A percentile compares a stretch with the other conserved stretches of the same genome.
Evolutionary conservation across 208 protist species (phyloP).

Genomic region (Acanthamoeba triangularis): DNA sequence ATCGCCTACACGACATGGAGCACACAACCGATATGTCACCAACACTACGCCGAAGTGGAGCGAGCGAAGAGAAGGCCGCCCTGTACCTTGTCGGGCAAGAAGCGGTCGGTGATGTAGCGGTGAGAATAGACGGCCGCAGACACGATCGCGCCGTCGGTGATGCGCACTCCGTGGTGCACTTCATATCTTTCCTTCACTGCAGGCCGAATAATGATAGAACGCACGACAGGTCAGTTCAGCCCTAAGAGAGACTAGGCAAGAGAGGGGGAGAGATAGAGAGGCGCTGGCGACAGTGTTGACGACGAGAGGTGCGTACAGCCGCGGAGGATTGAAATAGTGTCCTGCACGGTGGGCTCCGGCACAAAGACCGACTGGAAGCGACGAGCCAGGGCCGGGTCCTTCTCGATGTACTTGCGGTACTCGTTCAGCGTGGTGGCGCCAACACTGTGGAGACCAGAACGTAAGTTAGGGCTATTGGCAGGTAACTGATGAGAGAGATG

Average conservation of each 20-base stretch:
- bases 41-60: too few relatives aligned
- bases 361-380: slow-evolving; percentile 99
- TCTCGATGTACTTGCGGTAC: slow-evolving; percentile 99
- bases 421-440: slow-evolving; percentile 99
- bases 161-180: slow-evolving; percentile 93
- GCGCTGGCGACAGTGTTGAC: too few relatives aligned
- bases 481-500: too few relatives aligned
- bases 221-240: not conserved
- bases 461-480: not conserved
- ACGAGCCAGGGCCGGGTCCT: slow-evolving; percentile 98
- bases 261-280: not conserved
- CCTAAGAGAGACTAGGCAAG: too few relatives aligned
- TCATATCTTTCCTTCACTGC: slow-evolving; percentile 90
- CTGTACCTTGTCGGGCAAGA: slow-evolving; percentile 97
- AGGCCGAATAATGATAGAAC: not conserved
- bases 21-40: too few relatives aligned
- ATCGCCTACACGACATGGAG: slow-evolving; percentile 95
- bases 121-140: slow-evolving; percentile 89
- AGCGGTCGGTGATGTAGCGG: slow-evolving; percentile 98
- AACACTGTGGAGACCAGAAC: slow-evolving; percentile 85
- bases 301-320: not conserved
- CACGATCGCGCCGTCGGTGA: slow-evolving; percentile 92
- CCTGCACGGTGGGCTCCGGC: slow-evolving; percentile 97
- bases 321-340: slow-evolving; percentile 98
- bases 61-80: too few relatives aligned